These are phyloP conservation scores for Trifolium fragiferum DNA, from an alignment of 306 rosid genomes.

Conservation along the genomic window DNA sequence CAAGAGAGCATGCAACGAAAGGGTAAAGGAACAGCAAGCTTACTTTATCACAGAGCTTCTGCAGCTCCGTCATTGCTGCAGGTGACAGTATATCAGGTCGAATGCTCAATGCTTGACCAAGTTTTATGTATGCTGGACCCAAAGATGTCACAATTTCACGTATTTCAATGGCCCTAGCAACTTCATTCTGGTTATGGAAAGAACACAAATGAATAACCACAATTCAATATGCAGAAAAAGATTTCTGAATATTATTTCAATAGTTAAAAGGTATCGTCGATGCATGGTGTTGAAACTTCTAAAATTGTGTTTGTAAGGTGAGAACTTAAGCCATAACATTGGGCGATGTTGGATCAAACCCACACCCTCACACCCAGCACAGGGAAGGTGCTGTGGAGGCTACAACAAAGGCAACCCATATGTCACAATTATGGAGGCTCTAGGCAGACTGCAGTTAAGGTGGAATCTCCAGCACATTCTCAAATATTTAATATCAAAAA, in stretches of 20 bases:
- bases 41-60: constrained; percentile 98
- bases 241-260: background rate
- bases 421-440: background rate
- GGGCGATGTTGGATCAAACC: background rate
- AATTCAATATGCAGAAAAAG: background rate
- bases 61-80: constrained; percentile 91
- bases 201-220: constrained; percentile 30
- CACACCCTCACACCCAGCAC: background rate
- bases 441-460: background rate
- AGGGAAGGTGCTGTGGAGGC: background rate
- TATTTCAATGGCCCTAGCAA: constrained; percentile 89
- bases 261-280: background rate
- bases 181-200: constrained; percentile 82
- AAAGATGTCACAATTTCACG: constrained; percentile 97
- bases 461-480: background rate
- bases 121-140: constrained; percentile 99
- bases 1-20: constrained; percentile 8
- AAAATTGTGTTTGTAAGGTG: background rate
- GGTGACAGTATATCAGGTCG: constrained; percentile 97
- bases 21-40: constrained; percentile 16
- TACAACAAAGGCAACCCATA: background rate
- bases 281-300: background rate
- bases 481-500: constrained; percentile 22
- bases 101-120: constrained; percentile 98
- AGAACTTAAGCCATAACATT: background rate